Base-by-base conservation (phyloP, 352 stramenopile genomes). In the Pythium apleroticum region DNA sequence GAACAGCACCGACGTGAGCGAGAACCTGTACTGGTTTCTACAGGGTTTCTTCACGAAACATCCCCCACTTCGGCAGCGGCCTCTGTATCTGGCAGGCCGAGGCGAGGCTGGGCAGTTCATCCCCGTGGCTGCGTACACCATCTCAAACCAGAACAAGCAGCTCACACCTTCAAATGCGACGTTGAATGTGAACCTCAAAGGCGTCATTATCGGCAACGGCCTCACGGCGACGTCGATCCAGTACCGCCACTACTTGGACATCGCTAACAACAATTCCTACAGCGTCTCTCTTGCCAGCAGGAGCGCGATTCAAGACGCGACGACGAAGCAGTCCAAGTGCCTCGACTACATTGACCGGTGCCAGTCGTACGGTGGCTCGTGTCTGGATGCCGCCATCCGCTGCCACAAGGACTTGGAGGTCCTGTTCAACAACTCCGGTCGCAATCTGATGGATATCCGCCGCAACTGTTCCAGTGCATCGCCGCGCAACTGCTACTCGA, bases 11-110 rank as follows among this genome's bases (percentile, higher is more conserved):
- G 68, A 84, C 41, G 76, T 90, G 17, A 77, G 68, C 9, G 79
- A 86, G 10, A 89, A 87, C 50, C 75, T 91, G 52, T 92, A 89
- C 62, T 77, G 77, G 60, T 90, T 89, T 53, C 62, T 92, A n/a
- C 80, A 92, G 49, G 73, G 81, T n/a, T 91, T 90, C 60, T 58
- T 89, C 0, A 67, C 65, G 19, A 71, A 77, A 22, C 84, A 90
- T 28, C 72, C 78, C 12, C 63, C 83, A 2, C 73, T 92, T 7
- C 61, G 62, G 0, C 68, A 73, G 41, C 66, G 83, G 4, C 69
- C 77, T 14, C 80, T 92, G 37, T 89, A 76, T 64, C 72, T 92
- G 10, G 80, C 83, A 7, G 85, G 83, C 7, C 81, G 91, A 61
- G 89, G 79, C 52, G 92, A 90, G 24, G 83, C 66, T 7, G 83